Base-by-base conservation (phyloP, 23 red algal species). In the Gracilariopsis chorda region DNA sequence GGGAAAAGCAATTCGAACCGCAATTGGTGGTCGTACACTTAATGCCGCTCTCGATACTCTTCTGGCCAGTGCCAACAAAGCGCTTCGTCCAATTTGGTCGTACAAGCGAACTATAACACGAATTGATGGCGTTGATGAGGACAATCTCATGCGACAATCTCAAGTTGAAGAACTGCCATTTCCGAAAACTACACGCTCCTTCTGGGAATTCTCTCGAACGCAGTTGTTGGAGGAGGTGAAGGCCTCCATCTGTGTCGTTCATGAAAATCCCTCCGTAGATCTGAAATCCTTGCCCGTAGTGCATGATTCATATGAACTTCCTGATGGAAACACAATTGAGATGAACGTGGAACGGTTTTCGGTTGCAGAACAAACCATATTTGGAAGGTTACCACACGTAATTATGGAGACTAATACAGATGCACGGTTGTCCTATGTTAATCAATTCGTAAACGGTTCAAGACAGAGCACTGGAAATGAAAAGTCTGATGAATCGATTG, bases 191-290 rank as follows among this genome's bases (percentile, higher is more conserved):
- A 83, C 53, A 10, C 36, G 21, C 35, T 88, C 80, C 19, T 98
- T 94, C 67, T 35, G 20, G 16, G 55, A 59, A 52, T 92, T 86
- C 61, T 80, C 87, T 28, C 44, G 87, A 52, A 32, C 83, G 21
- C 43, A 67, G 27, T 46, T 98, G n/a, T 64, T 90, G 60, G 95
- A 98, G 46, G 85, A 94, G 33, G 78, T 94, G 13, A 98, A 98
- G 49, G 83, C 89, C 25, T 77, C 58, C 9, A 45, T 98, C 11
- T 98, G 95, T 48, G 67, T 92, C 2, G 95, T 94, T n/a, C 83
- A 98, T 45, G 84, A 93, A 46, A 89, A 89, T 53, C 85, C 85
- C 1, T 73, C 68, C 3, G 51, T 47, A 25, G 46, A 89, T 30
- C 35, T 89, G 16, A 76, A 76, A 20, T 89, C 85, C 21, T 44